Base-by-base conservation (phyloP, 208 protist species). In the Polymyxa betae region DNA sequence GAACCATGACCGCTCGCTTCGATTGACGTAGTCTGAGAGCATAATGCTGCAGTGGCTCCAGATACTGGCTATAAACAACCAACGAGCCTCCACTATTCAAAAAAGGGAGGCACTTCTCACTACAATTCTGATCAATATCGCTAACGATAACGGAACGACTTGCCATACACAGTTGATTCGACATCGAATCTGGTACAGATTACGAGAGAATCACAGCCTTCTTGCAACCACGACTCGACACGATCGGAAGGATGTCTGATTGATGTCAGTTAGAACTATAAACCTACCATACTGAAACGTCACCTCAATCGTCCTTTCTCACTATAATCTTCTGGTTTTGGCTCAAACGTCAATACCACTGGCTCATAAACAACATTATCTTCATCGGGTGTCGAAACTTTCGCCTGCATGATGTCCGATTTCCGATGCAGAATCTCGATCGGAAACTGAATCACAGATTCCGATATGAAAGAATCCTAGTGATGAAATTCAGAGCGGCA, bases 1-100 rank as follows among this genome's bases (percentile, higher is more conserved):
- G 72, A 43, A 82, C 72, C 72, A 82, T 82, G 16, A 35, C 5
- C 72, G 72, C 72, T n/a, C 35, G 72, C n/a, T 82, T 82, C 72
- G 72, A 82, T 43, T 82, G 72, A 5, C 72, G 72, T 16, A 82
- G 72, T n/a, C n/a, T 35, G 16, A 82, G n/a, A 35, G 72, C 72
- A n/a, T 45, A 35, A 20, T 82, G n/a, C 72, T 82, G 72, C n/a
- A 82, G n/a, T 82, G 72, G 72, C 40, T 82, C 72, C 72, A 82
- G 72, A 43, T 82, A 82, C 72, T 5, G 72, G 72, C 72, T 45
- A 43, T 82, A 82, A 43, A 82, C 40, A n/a, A 82, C 72, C 12
- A 82, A n/a, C 72, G 72, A 5, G 16, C 72, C 72, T 5, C 72
- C 72, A n/a, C 72, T n/a, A 82, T n/a, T 38, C n/a, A 82, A n/a